Evolutionary conservation across 805 yeast species (phyloP).

Genomic region (Cyberlindnera galapagoensis): DNA sequence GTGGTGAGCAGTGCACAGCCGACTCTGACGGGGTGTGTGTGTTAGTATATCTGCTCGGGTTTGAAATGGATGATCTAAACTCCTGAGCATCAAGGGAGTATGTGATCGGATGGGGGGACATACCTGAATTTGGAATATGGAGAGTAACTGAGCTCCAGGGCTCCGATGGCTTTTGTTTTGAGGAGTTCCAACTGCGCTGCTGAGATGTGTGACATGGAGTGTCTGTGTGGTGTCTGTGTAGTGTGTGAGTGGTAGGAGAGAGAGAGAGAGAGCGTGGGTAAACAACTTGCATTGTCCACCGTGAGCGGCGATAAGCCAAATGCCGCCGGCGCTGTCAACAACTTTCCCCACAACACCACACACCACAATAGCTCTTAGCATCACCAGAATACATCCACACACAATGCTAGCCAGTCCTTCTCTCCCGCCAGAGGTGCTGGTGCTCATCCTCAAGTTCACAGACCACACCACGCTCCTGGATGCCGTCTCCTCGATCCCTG

Average conservation of each 20-base stretch:
- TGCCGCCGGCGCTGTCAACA: no score
- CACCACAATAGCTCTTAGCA: slow-evolving; percentile 1
- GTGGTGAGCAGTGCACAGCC: slow-evolving; percentile 68
- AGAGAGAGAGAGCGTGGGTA: no score
- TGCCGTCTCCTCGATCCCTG: slow-evolving; percentile 10
- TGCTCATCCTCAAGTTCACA: slow-evolving; percentile 3
- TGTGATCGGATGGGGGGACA: slow-evolving; percentile 3
- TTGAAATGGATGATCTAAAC: no score
- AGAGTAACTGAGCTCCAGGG: slow-evolving; percentile 37
- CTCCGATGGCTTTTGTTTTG: slow-evolving; percentile 26
- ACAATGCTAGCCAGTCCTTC: slow-evolving; percentile 2
- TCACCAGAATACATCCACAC: background rate
- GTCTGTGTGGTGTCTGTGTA: no score
- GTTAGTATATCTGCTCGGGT: slow-evolving; percentile 4
- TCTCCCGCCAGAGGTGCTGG: slow-evolving; percentile 10
- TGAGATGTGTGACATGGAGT: no score
- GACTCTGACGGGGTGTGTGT: slow-evolving; percentile 38
- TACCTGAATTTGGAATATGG: slow-evolving; percentile 39
- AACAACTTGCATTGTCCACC: no score
- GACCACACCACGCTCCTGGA: slow-evolving; percentile 4
- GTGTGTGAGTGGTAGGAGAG: no score
- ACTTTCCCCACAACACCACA: no score
- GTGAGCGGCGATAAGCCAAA: no score
- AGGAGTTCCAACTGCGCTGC: slow-evolving; percentile 23
- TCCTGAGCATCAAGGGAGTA: no score